Base-by-base conservation (phyloP, 371 early-diverging fungal species). In the Neoconidiobolus thromboides region DNA sequence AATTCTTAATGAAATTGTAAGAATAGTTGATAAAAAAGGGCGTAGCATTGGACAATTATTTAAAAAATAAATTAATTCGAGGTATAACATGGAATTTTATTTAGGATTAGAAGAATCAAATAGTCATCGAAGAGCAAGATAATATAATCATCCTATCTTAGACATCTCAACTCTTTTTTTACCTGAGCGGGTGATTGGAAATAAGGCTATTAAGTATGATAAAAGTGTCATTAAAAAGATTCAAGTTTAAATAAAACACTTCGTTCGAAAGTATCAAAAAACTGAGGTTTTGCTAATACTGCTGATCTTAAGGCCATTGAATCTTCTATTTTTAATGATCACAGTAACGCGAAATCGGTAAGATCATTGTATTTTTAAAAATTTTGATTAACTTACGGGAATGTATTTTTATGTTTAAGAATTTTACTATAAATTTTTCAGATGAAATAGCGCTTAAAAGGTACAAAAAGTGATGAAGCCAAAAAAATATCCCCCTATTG, bases 1-100 rank as follows among this genome's bases (percentile, higher is more conserved):
- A 80, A 83, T 74, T 66, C 60, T 83, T 51, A 85, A 87, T 61
- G 84, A 83, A 62, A 64, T 87, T 60, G 73, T 82, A 15, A 70
- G 76, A 0, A 73, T 86, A 1, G 77, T 74, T 10, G 77, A 79
- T 63, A 69, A 75, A n/a, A 57, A 73, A 55, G 64, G 74, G 15
- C 69, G 76, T 3, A 77, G 81, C 9, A 67, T 84, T 36, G 77
- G 82, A 40, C 71, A 76, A 48, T 71, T 82, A 53, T 71, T 71
- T 9, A 60, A 69, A 49, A 72, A 81, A 59, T 77, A 80, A 41
- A 68, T 82, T 61, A 64, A 61, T 7, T 56, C 60, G 0, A 64
- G 65, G 55, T 68, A 68, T 6, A 69, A 72, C 56, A 62, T 75
- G 14, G 83, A 85, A 60, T 74, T 76, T 69, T 74, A 83, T 37